Conservation (phyloP, 192 early-diverging fungal genomes). For the Gonapodya prolifera region DNA sequence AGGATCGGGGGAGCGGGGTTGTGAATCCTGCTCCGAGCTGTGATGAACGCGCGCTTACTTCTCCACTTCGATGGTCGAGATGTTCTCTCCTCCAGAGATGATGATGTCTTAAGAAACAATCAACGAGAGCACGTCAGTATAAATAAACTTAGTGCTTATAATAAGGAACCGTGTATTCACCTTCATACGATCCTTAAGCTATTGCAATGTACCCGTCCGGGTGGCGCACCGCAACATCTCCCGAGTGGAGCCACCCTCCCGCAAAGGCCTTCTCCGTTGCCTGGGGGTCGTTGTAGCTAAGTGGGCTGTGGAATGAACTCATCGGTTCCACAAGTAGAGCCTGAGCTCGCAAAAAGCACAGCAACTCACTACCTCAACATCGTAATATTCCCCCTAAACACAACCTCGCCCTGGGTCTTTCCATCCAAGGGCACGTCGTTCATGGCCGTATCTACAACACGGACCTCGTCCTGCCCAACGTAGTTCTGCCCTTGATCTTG, state of each 20-base stretch:
- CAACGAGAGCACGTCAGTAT: no score
- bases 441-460: conserved; percentile 28
- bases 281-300: conserved; percentile 26
- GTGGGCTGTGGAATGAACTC: neutral
- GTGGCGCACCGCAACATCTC: conserved; percentile 44
- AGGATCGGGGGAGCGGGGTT: no score
- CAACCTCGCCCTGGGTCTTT: conserved; percentile 39
- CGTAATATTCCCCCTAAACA: conserved; percentile 37
- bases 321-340: no score
- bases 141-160: conserved; percentile 22
- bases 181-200: conserved; percentile 38
- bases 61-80: conserved; percentile 43
- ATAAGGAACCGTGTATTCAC: conserved; percentile 35
- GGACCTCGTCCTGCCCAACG: conserved; percentile 33
- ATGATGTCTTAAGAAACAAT: neutral
- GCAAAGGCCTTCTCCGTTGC: conserved; percentile 40
- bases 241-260: conserved; percentile 38
- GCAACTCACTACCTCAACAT: conserved; percentile 20
- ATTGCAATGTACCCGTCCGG: conserved; percentile 45
- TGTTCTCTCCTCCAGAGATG: conserved; percentile 36
- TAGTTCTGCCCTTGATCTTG: conserved; percentile 33
- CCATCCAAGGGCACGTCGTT: conserved; percentile 34
- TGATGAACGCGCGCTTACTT: no score
- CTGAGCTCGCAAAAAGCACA: neutral
- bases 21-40: no score